Percentiles rank a stretch among this genome's conserved stretches.
Evolutionary conservation across 768 basidiomycete genomes (phyloP).

Genomic region (Boletus huronensis): DNA sequence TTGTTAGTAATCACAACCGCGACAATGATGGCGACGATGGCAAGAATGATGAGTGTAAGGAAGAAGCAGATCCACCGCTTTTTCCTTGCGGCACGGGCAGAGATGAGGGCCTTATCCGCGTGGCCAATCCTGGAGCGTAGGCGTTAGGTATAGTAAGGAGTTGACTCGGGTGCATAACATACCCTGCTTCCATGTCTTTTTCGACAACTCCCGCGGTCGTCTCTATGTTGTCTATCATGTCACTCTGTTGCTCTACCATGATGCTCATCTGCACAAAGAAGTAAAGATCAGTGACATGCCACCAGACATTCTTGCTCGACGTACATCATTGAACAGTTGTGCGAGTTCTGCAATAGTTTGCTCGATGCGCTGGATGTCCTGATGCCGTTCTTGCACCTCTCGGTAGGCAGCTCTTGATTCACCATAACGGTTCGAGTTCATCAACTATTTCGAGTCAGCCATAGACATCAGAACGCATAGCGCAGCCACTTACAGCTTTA

Average conservation of each 20-base stretch:
- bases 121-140: constrained; percentile 58
- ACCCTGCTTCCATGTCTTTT: constrained; percentile 86
- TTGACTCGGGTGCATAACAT: constrained; percentile 21
- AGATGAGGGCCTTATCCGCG: constrained; percentile 81
- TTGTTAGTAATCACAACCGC: constrained; percentile 53
- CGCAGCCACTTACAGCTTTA: constrained; percentile 57
- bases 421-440: constrained; percentile 88
- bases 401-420: constrained; percentile 87
- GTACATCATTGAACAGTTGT: constrained; percentile 91
- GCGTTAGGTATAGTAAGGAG: neutral
- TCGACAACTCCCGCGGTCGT: constrained; percentile 69
- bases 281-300: constrained; percentile 1
- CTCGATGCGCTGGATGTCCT: constrained; percentile 95
- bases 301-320: constrained; percentile 21
- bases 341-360: constrained; percentile 89
- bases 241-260: constrained; percentile 92
- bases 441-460: constrained; percentile 48
- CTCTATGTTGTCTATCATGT: constrained; percentile 81
- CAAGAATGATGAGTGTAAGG: constrained; percentile 61
- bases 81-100: constrained; percentile 84
- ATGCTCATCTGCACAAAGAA: constrained; percentile 72
- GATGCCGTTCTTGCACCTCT: constrained; percentile 96
- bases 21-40: constrained; percentile 61
- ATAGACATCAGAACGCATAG: neutral
- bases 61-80: constrained; percentile 98